phyloP scores from a whole-genome alignment of 2,329 filamentous ascomycete genomes.

The Aspergillus niger region DNA sequence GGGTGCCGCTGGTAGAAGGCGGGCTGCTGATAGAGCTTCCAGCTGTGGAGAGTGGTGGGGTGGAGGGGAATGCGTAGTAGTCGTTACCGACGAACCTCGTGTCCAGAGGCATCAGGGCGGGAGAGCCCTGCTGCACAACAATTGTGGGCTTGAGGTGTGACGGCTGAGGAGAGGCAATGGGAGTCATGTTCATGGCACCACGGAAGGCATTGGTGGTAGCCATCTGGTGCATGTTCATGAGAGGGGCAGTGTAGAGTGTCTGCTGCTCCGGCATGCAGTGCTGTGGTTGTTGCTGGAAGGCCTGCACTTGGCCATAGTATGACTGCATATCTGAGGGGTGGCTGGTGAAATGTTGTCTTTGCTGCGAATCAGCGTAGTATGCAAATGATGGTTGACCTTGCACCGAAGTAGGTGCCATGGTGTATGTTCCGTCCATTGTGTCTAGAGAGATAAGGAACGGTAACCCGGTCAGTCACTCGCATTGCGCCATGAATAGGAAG shows the following conservation, averaged over 20 bases:
- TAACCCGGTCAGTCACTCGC: conserved; percentile 10
- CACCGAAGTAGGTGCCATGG: conserved; percentile 52
- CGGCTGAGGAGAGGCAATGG: conserved; percentile 73
- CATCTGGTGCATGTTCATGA: conserved; percentile 50
- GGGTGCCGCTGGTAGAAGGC: conserved; percentile 69
- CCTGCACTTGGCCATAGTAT: conserved; percentile 45
- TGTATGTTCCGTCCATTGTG: conserved; percentile 67
- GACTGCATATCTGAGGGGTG: conserved; percentile 57
- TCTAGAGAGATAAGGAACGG: conserved; percentile 1
- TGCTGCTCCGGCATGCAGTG: conserved; percentile 34
- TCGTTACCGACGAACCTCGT: conserved; percentile 69
- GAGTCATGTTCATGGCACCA: conserved; percentile 57
- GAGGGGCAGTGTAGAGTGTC: conserved; percentile 43
- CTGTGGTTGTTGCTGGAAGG: conserved; percentile 30
- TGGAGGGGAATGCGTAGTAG: conserved; percentile 74
- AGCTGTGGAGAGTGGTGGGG: conserved; percentile 81
- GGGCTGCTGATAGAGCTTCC: conserved; percentile 87
- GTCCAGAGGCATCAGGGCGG: conserved; percentile 65
- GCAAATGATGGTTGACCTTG: conserved; percentile 78
- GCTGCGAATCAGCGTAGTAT: conserved; percentile 78
- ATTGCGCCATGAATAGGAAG: neutral
- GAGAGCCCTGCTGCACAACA: conserved; percentile 61
- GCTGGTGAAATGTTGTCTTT: conserved; percentile 73
- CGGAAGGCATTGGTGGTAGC: conserved; percentile 46
- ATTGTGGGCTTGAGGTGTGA: conserved; percentile 76